phyloP scores from a whole-genome alignment of 352 stramenopile genomes.

The Globisporangium abappressorium region DNA sequence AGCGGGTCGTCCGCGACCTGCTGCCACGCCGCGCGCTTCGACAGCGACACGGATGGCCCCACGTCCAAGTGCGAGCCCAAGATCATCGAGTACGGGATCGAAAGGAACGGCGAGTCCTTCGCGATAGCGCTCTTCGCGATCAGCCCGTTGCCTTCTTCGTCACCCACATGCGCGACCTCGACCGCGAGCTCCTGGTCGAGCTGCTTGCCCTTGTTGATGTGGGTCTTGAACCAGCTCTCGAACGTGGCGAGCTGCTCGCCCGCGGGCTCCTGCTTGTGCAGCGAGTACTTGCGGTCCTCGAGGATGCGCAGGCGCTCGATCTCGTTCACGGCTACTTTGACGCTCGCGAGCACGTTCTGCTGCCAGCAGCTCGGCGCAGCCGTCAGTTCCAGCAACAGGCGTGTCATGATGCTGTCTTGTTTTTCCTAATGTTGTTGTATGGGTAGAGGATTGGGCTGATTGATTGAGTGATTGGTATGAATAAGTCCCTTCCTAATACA shows the following conservation, averaged over 20 bases:
- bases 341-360: constrained; percentile 24
- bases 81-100: constrained; percentile 32
- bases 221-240: constrained; percentile 26
- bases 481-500: not conserved
- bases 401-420: constrained; percentile 1
- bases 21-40: constrained; percentile 20
- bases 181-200: constrained; percentile 14
- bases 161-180: constrained; percentile 22
- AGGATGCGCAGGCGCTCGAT: constrained; percentile 25
- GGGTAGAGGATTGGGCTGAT: not conserved
- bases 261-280: constrained; percentile 17
- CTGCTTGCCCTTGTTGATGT: constrained; percentile 5
- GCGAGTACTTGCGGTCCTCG: constrained; percentile 20
- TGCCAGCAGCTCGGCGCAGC: constrained; percentile 30
- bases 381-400: constrained; percentile 30
- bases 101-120: constrained; percentile 30
- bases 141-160: constrained; percentile 28
- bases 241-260: constrained; percentile 24
- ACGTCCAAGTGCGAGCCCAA: constrained; percentile 25
- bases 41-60: constrained; percentile 10
- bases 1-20: constrained; percentile 32
- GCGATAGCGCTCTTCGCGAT: constrained; percentile 23
- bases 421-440: not conserved
- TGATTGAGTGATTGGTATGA: not conserved
- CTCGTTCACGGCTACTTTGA: constrained; percentile 27